Conservation (phyloP, 179 eudicot species). For the Nepenthes alata region DNA sequence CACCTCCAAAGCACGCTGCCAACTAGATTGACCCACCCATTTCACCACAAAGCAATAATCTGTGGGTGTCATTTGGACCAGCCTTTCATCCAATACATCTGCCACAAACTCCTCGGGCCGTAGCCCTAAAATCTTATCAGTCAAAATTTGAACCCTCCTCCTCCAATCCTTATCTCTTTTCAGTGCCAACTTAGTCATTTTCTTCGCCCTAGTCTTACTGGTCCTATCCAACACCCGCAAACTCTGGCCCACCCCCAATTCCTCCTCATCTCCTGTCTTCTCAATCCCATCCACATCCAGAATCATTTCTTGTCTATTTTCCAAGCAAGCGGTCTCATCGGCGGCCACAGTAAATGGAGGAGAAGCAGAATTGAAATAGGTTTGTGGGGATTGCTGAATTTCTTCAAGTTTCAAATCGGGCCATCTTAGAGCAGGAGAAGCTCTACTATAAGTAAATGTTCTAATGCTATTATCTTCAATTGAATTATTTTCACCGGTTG, state of each 20-base stretch:
- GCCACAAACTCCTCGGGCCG: slow-evolving; percentile 66
- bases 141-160: slow-evolving; percentile 60
- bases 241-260: slow-evolving; percentile 27
- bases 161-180: slow-evolving; percentile 92
- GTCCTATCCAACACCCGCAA: slow-evolving; percentile 44
- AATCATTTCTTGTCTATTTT: slow-evolving; percentile 5
- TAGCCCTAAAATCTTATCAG: slow-evolving; percentile 56
- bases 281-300: slow-evolving; percentile 18
- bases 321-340: slow-evolving; percentile 9
- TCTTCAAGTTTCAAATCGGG: slow-evolving; percentile 54
- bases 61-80: slow-evolving; percentile 81
- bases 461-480: slow-evolving; percentile 29
- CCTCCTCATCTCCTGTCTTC: slow-evolving; percentile 9
- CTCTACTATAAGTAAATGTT: slow-evolving; percentile 61
- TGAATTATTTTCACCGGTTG: slow-evolving; percentile 7
- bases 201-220: slow-evolving; percentile 62
- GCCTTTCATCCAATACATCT: slow-evolving; percentile 69
- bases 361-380: slow-evolving; percentile 24
- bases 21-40: slow-evolving; percentile 65
- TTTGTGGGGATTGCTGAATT: slow-evolving; percentile 19
- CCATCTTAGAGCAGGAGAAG: slow-evolving; percentile 86
- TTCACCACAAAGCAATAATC: slow-evolving; percentile 90
- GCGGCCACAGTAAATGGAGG: slow-evolving; percentile 16
- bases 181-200: slow-evolving; percentile 69
- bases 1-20: slow-evolving; percentile 88